Base-by-base conservation (phyloP, 495 filamentous ascomycete genomes). In the Darksidea phi region DNA sequence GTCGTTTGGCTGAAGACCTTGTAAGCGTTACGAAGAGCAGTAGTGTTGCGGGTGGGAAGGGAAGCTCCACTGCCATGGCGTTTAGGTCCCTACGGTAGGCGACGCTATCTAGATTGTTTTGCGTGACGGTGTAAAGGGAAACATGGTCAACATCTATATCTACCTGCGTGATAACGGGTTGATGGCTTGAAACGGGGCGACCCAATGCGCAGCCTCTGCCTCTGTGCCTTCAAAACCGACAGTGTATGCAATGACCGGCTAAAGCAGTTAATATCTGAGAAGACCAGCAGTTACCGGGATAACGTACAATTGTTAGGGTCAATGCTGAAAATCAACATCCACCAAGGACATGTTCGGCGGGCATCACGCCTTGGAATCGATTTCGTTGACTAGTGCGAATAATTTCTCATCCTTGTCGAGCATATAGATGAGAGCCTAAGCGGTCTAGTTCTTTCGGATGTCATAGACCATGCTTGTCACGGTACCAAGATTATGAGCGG, bases 401-500 rank as follows among this genome's bases (percentile, higher is more conserved):
- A 63, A 25, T 7, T n/a, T 21, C 38, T 63, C 59, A 11, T 56
- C 28, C 25, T 63, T 63, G 23, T 52, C 47, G 11, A 50, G 42
- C 8, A 17, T 52, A 34, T 42, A 63, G 53, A 57, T 63, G 32
- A 63, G 53, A 12, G 26, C 21, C 12, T 57, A 56, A 0, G 41
- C 59, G 8, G 59, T 55, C 59, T 50, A 62, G 24, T 61, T 24
- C 4, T 13, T 25, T n/a, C 5, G 4, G 28, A 50, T 41, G 42
- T 62, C 50, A 15, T 48, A 48, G 4, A 42, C 42, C 47, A 75
- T 73, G 41, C 79, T 77, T 17, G 85, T 88, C 55, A 87, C 77
- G 54, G 88, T 76, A 41, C 85, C 86, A 50, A 86, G 85, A 24
- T 78, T 79, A 21, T 81, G 77, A 13, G 76, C 84, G 0, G 86